Evolutionary conservation across 257 asterid genomes (phyloP), one percentile per base, ranked within the genome.

Genomic region (Nicotiana undulata): DNA sequence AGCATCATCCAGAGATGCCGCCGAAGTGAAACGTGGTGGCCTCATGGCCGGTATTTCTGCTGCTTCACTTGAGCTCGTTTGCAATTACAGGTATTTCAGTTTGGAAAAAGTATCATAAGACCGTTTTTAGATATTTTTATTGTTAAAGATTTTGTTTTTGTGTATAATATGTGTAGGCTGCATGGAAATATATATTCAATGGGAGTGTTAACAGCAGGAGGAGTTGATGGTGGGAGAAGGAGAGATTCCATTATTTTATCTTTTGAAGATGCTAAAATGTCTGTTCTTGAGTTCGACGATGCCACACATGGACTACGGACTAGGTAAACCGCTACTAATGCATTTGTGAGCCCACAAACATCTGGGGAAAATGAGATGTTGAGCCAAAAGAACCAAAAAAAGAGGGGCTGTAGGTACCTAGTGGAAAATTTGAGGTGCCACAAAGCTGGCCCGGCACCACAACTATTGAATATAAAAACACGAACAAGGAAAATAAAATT

Each of bases 131-230:
- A 18, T 55, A 55, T 53, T 17, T 18, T 55, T 55, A 55, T 55
- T 55, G 24, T 55, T 55, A 9, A 70, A 44, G 26, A 2, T 9
- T 1, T 51, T 52, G 4, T 75, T 26, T 67, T 22, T 79, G 28
- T 20, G 46, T 68, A n/a, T 65, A 26, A 83, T 72, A 67, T 83
- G 85, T 83, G 85, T 81, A 95, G 99, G 90, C 86, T 95, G 92
- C 98, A 95, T 81, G 99, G 98, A 68, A 95, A 95, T 88, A 95
- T 95, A 85, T 97, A 95, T 88, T 91, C 98, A 10, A 81, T 95
- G 85, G 96, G 90, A 15, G 88, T 95, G 76, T 86, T 95, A 81
- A 84, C 96, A 17, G 87, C 86, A 40, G 98, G 98, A 60, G 90
- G 92, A 37, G 83, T 86, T 87, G 95, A 90, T 85, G 92, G 90